Conservation (phyloP, 805 yeast genomes). For the Zygosaccharomyces kombuchaensis region DNA sequence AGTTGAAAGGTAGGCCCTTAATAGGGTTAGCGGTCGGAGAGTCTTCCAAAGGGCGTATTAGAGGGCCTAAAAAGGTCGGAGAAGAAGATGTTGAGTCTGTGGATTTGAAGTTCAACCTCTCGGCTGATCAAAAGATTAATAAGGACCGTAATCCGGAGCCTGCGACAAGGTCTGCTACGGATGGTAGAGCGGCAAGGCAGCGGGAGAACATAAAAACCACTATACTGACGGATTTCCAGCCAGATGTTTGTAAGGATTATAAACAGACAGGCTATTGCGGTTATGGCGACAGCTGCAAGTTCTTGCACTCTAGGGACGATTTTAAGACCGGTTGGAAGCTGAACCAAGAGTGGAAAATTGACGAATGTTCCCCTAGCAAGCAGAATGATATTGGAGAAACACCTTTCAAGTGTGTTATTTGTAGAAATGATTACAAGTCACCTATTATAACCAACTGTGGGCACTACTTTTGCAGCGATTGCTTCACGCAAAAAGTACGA, state of each 20-base stretch:
- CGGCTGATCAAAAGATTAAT: constrained; percentile 11
- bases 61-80: not conserved
- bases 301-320: constrained; percentile 85
- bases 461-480: constrained; percentile 60
- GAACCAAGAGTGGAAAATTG: constrained; percentile 64
- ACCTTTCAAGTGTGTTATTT: constrained; percentile 61
- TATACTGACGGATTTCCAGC: constrained; percentile 77
- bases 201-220: constrained; percentile 55
- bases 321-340: constrained; percentile 66
- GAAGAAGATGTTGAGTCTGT: constrained; percentile 1
- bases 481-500: constrained; percentile 49
- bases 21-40: not conserved
- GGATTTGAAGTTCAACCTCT: constrained; percentile 7
- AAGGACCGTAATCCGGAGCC: not conserved
- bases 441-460: constrained; percentile 60
- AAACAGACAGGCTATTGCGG: constrained; percentile 93
- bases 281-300: constrained; percentile 95
- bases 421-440: constrained; percentile 47
- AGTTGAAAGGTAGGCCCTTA: not conserved
- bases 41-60: not conserved
- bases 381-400: constrained; percentile 32
- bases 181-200: constrained; percentile 13
- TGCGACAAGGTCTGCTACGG: not conserved
- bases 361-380: constrained; percentile 17
- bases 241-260: constrained; percentile 91